Evolutionary conservation across 2,329 filamentous ascomycete species (phyloP), one percentile per base, ranked within the genome.

Genomic region (Xylariaceae sp.): DNA sequence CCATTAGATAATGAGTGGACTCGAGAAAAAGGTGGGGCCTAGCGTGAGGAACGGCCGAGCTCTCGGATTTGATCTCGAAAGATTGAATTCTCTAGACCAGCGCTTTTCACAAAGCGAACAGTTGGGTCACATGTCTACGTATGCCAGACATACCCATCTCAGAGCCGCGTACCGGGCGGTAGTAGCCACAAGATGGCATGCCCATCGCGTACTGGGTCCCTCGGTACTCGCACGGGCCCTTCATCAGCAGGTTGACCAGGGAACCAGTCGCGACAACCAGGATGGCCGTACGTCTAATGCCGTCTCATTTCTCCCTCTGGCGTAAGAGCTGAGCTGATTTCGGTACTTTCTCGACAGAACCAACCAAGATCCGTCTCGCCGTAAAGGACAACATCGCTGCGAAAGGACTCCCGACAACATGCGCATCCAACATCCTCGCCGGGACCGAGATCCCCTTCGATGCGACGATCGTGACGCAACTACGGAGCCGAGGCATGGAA

Each of bases 331-430:
- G 1, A 9, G 34, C 52, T 56, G 35, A 62, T 34, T 3, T 34
- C 9, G 23, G 11, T 42, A n/a, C 10, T 11, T n/a, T 35, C 6
- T 9, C 17, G 5, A 10, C 45, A 58, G 52, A 47, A 45, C 3
- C 15, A 2, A 18, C 18, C 39, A 53, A 51, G 10, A 52, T 48
- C 45, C 67, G 71, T 37, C 75, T 89, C 55, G 85, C 86, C 3
- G 78, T 92, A 56, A 92, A 92, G 71, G 89, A 92, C 75, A 92
- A 92, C 70, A 90, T 92, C 64, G 83, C 86, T 56, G 88, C 87
- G 0, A 72, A 71, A 17, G 75, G 80, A 39, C 74, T 84, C n/a
- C 81, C 83, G 1, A 96, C 92, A 23, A 95, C 92, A 75, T 96
- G 92, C 74, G 90, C 86, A 64, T 97, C 93, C 2, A 77, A 77